phyloP scores from a whole-genome alignment of 1,284 basidiomycete genomes.

The Volvariella surrecta region DNA sequence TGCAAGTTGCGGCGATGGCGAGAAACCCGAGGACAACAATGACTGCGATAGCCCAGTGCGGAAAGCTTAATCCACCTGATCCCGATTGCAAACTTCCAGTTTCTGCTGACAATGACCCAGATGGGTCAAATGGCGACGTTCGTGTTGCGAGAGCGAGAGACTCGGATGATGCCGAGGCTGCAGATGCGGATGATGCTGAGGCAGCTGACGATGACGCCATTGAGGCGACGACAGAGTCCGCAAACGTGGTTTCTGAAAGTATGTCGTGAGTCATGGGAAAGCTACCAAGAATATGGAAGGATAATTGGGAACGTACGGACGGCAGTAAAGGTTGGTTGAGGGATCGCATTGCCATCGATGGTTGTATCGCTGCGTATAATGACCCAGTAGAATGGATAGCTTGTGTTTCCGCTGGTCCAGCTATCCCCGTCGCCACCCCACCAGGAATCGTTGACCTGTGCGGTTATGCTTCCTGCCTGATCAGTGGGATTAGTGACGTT shows the following conservation, averaged over 20 bases:
- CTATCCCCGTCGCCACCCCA: conserved; percentile 46
- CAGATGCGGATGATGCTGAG: conserved; percentile 16
- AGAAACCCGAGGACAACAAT: conserved; percentile 77
- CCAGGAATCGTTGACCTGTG: conserved; percentile 67
- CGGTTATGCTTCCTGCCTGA: conserved; percentile 42
- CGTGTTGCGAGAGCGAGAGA: conserved; percentile 15
- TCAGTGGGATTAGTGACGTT: conserved; percentile 40
- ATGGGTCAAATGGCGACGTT: conserved; percentile 6
- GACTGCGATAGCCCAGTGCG: conserved; percentile 84
- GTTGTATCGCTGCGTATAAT: conserved; percentile 45
- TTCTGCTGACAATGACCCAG: conserved; percentile 5
- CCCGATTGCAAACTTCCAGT: conserved; percentile 40
- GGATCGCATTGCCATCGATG: conserved; percentile 44
- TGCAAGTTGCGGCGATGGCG: conserved; percentile 58
- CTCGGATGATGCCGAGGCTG: conserved; percentile 26
- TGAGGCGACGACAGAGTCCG: conserved; percentile 50
- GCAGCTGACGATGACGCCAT: conserved; percentile 33
- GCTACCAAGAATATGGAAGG: conserved; percentile 3
- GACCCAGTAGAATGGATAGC: conserved; percentile 67
- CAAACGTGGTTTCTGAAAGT: conserved; percentile 58
- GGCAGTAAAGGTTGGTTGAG: conserved; percentile 65
- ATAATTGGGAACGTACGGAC: conserved; percentile 49
- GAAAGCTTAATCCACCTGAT: conserved; percentile 38
- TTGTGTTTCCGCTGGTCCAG: conserved; percentile 44
- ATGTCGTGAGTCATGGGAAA: conserved; percentile 10